Evolutionary conservation across 257 asterid species (phyloP), one percentile per base, ranked within the genome.

Genomic region (Nicotiana knightiana): DNA sequence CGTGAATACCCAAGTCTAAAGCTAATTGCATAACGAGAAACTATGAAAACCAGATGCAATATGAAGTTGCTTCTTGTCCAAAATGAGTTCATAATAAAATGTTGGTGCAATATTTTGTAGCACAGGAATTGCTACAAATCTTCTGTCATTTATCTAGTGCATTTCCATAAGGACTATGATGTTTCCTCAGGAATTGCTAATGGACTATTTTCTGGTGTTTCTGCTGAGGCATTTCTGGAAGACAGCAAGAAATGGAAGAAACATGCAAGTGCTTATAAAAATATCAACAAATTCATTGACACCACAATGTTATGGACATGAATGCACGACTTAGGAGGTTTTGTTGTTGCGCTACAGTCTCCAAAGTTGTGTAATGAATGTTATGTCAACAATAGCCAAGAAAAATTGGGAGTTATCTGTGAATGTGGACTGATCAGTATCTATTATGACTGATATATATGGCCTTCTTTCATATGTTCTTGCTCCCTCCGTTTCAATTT

Each of bases 261-360:
- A 80, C 97, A 93, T 54, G 93, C 88, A 21, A 94, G 85, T 82
- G 94, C 95, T 15, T 94, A 94, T 59, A 93, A 86, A 84, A 93
- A 88, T 82, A 89, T 91, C 85, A 93, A 85, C 86, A 93, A 87
- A 83, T 82, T 94, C 85, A 85, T 92, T 30, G 97, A 93, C 84
- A 82, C 97, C 96, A 97, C 61, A 94, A 93, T 84, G 90, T 94
- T 82, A 93, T 94, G 98, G 97, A 94, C 84, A 93, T 94, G 98
- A 93, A 94, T 91, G 97, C 98, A 64, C 95, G 97, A 67, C 82
- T 94, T 13, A n/a, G 98, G 98, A 68, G 87, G 96, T 61, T 94
- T 94, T 85, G 98, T 93, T 35, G 97, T 97, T 21, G 94, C 97
- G 33, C 87, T 21, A 21, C 24, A 21, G 24, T 21, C 24, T 21